Evolutionary conservation across 345 rosid genomes (phyloP).

Genomic region (Balakata baccata): DNA sequence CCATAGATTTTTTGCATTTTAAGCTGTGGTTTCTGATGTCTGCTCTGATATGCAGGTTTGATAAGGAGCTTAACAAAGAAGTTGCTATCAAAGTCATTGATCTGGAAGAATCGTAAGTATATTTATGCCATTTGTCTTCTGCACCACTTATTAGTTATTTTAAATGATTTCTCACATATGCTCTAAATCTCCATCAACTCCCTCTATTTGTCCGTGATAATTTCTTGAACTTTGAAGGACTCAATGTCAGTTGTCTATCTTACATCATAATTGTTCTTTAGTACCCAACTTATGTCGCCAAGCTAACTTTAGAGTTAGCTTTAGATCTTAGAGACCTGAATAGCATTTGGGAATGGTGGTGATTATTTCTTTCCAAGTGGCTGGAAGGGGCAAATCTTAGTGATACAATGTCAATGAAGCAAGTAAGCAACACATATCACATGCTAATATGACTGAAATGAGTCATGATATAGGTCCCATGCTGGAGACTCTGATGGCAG

Average conservation of each 20-base stretch:
- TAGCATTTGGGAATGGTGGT: neutral
- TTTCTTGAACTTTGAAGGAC: neutral
- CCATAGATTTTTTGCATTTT: conserved; percentile 5
- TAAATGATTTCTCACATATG: too few species aligned
- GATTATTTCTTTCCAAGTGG: neutral
- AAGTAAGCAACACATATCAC: neutral
- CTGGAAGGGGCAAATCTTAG: neutral
- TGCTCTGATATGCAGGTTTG: conserved; percentile 69
- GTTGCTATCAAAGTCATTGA: conserved; percentile 99
- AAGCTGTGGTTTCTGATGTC: conserved; percentile 20
- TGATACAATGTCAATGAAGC: neutral
- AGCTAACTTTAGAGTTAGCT: neutral
- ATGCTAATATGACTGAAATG: conserved; percentile 7
- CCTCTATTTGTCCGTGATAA: neutral
- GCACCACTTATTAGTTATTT: neutral
- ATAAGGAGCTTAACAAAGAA: conserved; percentile 86
- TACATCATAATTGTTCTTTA: neutral
- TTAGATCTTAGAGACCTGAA: neutral
- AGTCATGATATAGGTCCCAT: neutral
- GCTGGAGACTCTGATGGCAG: neutral
- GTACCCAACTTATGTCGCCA: neutral
- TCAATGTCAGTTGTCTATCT: neutral
- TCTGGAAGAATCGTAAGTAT: conserved; percentile 96
- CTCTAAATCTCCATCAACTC: neutral
- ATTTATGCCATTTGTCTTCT: neutral